Conservation (phyloP, 2,329 filamentous ascomycete species). For the Fusarium stilboides region DNA sequence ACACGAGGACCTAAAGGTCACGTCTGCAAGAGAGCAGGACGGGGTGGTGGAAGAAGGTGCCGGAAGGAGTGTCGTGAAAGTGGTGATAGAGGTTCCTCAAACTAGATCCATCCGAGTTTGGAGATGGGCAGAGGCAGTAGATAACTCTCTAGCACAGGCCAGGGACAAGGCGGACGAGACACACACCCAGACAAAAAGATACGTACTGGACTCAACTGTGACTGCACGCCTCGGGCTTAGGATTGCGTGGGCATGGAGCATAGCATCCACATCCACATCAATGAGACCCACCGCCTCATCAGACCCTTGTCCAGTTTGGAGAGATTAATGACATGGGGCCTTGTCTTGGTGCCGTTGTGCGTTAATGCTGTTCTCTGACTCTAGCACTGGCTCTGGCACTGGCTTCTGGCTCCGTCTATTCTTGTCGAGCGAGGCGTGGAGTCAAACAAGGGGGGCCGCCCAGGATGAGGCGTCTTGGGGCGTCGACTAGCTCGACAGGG, state of each 20-base stretch:
- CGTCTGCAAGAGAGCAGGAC: conserved; percentile 44
- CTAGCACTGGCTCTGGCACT: too few relatives aligned
- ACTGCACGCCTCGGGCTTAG: conserved; percentile 50
- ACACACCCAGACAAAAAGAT: conserved; percentile 39
- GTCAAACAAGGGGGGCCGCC: conserved; percentile 46
- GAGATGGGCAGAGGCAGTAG: conserved; percentile 46
- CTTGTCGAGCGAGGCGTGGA: conserved; percentile 55
- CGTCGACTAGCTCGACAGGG: conserved; percentile 52
- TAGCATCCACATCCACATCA: conserved; percentile 52
- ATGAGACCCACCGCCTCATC: conserved; percentile 52
- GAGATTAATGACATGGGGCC: conserved; percentile 56
- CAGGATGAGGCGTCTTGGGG: conserved; percentile 45
- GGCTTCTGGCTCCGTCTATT: conserved; percentile 57
- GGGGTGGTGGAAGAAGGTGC: conserved; percentile 43
- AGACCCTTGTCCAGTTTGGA: conserved; percentile 52
- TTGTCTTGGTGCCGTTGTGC: conserved; percentile 54
- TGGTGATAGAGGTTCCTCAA: conserved; percentile 49
- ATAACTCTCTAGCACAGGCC: conserved; percentile 42
- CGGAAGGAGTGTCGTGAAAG: conserved; percentile 59
- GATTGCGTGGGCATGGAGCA: conserved; percentile 53
- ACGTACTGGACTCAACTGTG: conserved; percentile 36
- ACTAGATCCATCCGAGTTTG: conserved; percentile 39
- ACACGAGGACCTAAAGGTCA: conserved; percentile 49
- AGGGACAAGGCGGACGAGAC: conserved; percentile 49
- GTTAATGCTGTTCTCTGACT: conserved; percentile 50